phyloP scores from a whole-genome alignment of 164 flowering plant species.

The Chloranthus sessilifolius region DNA sequence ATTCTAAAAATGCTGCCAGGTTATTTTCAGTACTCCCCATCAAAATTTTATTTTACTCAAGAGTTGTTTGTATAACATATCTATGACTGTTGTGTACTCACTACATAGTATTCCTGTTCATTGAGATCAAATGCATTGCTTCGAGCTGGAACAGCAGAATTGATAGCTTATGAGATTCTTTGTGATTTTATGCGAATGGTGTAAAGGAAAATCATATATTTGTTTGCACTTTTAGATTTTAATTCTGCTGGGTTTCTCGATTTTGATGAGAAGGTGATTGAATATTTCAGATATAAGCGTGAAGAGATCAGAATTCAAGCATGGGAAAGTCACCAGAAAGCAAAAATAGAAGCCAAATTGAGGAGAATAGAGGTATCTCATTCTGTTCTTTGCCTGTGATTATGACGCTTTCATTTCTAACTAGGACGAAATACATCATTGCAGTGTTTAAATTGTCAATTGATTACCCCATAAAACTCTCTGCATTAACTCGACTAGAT shows the following conservation, averaged over 20 bases:
- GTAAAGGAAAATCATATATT: no score
- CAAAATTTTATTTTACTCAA: background rate
- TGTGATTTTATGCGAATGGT: no score
- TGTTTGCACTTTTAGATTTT: no score
- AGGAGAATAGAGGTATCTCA: slow-evolving; percentile 66
- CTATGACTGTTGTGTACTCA: background rate
- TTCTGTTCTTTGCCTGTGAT: background rate
- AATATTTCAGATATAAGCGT: slow-evolving; percentile 52
- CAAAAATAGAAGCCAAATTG: slow-evolving; percentile 73
- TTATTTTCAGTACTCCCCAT: slow-evolving; percentile 13
- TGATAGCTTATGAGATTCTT: background rate
- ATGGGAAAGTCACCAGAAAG: slow-evolving; percentile 83
- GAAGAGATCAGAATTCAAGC: slow-evolving; percentile 87
- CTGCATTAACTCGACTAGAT: no score
- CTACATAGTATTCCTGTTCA: background rate
- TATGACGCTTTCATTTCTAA: no score
- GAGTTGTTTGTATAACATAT: background rate
- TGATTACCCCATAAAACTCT: no score
- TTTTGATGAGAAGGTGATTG: slow-evolving; percentile 9
- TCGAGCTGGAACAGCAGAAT: background rate
- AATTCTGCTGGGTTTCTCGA: background rate
- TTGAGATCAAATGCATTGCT: background rate
- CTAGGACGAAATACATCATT: no score
- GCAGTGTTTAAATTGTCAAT: no score
- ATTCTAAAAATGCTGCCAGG: slow-evolving; percentile 82